Base-by-base conservation (phyloP, 108 stramenopile species). In the Cyclotella atomus region DNA sequence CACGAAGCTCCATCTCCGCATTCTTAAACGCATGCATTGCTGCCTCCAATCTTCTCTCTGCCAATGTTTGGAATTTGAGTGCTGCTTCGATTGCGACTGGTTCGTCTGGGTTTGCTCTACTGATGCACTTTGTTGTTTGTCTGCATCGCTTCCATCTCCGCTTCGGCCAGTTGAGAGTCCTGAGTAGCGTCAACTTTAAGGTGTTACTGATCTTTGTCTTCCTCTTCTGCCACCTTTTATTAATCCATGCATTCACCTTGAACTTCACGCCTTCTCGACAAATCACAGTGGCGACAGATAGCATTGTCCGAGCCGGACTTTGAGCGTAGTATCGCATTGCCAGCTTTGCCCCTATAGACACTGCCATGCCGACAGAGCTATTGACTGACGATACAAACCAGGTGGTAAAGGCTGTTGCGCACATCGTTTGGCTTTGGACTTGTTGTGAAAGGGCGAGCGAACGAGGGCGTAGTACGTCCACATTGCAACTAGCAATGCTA, bases 1-100 rank as follows among this genome's bases (percentile, higher is more conserved):
- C 70, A 14, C 47, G 71, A 23, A 79, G 43, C 32, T 79, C 77
- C 59, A 21, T 32, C 21, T 41, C 70, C 12, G 70, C 77, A 3
- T 45, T 56, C 41, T 66, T 47, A 19, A 66, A 61, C 20, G 64
- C 16, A 41, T 24, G n/a, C 21, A 55, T 36, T 61, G 77, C 77
- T 27, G 34, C 56, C 30, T 59, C 29, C 21, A 71, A 47, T 12
- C 77, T 64, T 54, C 32, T 71, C 21, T 71, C 59, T 15, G 77
- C 70, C 24, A 29, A 23, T 36, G 53, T 20, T 52, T 71, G 52
- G 41, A 65, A 71, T 59, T 71, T 79, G 46, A 71, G 23, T 49
- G 52, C 59, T 23, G 64, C 77, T 15, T 47, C 64, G 7, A 50
- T 33, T 17, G 65, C 59, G 25, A 65, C 64, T 17, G 61, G 6